Conservation (phyloP, 2,329 filamentous ascomycete species). For the Aspergillus latus region DNA sequence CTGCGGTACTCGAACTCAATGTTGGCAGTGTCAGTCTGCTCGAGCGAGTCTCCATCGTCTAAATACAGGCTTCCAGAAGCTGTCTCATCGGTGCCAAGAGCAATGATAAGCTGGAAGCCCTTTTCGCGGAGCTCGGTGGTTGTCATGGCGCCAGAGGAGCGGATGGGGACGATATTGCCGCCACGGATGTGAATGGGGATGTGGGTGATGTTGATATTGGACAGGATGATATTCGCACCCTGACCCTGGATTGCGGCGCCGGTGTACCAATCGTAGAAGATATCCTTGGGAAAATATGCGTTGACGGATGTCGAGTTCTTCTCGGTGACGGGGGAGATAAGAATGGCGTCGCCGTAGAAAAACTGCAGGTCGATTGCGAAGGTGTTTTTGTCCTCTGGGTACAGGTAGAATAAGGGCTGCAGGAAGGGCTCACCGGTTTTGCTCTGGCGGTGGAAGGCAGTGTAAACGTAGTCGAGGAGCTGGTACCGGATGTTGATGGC, state of each 20-base stretch:
- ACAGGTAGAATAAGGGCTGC: constrained; percentile 70
- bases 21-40: constrained; percentile 56
- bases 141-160: constrained; percentile 56
- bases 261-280: constrained; percentile 63
- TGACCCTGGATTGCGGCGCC: constrained; percentile 47
- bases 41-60: constrained; percentile 71
- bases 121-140: constrained; percentile 61
- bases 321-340: constrained; percentile 57
- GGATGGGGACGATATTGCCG: constrained; percentile 60
- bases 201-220: constrained; percentile 48
- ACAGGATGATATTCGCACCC: constrained; percentile 46
- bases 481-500: constrained; percentile 72
- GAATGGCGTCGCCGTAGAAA: constrained; percentile 59
- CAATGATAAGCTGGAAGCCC: constrained; percentile 70
- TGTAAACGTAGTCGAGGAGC: constrained; percentile 79
- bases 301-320: constrained; percentile 54
- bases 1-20: constrained; percentile 61
- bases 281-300: constrained; percentile 58
- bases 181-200: constrained; percentile 66
- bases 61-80: constrained; percentile 71
- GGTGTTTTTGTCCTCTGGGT: constrained; percentile 58
- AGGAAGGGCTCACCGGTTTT: constrained; percentile 64
- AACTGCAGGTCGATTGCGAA: constrained; percentile 57
- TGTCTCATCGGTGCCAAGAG: constrained; percentile 60
- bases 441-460: constrained; percentile 62